Evolutionary conservation across 768 basidiomycete species (phyloP).

Genomic region (Gymnopilus junonius): DNA sequence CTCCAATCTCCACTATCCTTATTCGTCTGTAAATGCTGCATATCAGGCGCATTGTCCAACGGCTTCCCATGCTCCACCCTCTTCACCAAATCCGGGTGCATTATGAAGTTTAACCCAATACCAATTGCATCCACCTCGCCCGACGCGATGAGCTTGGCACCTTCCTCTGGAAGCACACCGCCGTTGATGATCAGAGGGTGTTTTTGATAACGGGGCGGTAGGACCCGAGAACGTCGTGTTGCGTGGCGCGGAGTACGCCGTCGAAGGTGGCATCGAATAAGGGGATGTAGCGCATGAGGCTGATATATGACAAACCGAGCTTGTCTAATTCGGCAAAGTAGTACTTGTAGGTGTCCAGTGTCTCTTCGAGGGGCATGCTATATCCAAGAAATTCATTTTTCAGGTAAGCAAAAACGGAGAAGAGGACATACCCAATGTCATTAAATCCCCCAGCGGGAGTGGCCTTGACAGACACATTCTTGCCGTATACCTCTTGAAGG

Average conservation of each 20-base stretch:
- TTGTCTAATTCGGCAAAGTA: background rate
- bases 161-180: background rate
- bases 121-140: background rate
- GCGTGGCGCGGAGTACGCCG: background rate
- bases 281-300: background rate
- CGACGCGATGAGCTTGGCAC: background rate
- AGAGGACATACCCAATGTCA: background rate
- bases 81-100: background rate
- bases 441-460: background rate
- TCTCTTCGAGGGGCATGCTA: background rate
- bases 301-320: background rate
- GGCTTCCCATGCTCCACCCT: background rate
- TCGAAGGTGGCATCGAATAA: background rate
- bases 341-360: background rate
- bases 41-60: constrained; percentile 4
- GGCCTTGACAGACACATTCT: background rate
- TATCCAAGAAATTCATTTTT: too few species aligned
- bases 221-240: background rate
- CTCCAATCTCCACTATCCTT: background rate
- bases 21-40: background rate
- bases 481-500: background rate
- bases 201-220: background rate
- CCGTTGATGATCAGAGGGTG: background rate
- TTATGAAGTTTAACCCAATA: background rate
- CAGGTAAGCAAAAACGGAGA: background rate